A percentile compares a stretch with the other conserved stretches of the same genome.
phyloP scores from a whole-genome alignment of 345 rosid species.

The Crucihimalaya himalaica region DNA sequence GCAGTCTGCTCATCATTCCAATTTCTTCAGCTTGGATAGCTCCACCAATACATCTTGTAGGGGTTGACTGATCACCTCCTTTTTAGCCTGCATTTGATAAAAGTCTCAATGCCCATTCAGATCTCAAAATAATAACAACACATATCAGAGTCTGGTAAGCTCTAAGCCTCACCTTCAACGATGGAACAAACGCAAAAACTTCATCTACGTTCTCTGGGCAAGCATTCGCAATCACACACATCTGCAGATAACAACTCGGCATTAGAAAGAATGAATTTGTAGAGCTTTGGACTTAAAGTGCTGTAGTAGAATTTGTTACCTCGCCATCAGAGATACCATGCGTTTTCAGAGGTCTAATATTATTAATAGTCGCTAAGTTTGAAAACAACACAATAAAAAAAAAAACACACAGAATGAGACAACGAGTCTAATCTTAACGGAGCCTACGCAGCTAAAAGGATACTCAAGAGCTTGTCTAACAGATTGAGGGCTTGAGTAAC shows the following conservation, averaged over 20 bases:
- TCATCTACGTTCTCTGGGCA: slow-evolving; percentile 80
- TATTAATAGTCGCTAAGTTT: slow-evolving; percentile 42
- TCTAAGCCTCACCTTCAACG: slow-evolving; percentile 62
- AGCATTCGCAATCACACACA: slow-evolving; percentile 67
- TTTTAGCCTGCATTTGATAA: not conserved
- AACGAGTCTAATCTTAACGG: not conserved
- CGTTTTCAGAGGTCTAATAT: slow-evolving; percentile 52
- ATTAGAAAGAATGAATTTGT: slow-evolving; percentile 30
- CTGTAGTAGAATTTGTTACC: slow-evolving; percentile 50
- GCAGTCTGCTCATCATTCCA: not conserved
- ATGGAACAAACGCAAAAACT: slow-evolving; percentile 75
- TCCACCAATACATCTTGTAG: not conserved
- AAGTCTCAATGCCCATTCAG: not conserved
- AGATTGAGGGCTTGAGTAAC: slow-evolving; percentile 55
- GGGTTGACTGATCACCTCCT: not conserved
- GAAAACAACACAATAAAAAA: slow-evolving; percentile 16
- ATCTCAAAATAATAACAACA: not conserved
- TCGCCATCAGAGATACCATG: slow-evolving; percentile 73
- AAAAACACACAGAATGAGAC: slow-evolving; percentile 17
- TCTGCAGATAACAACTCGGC: slow-evolving; percentile 50
- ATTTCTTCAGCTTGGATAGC: slow-evolving; percentile 5
- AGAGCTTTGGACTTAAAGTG: not conserved
- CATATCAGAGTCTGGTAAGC: not conserved
- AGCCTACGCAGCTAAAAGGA: slow-evolving; percentile 47
- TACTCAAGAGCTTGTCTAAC: slow-evolving; percentile 76